A percentile compares a stretch with the other conserved stretches of the same genome.
phyloP scores from a whole-genome alignment of 106 monocot species.

The Platanthera zijinensis region DNA sequence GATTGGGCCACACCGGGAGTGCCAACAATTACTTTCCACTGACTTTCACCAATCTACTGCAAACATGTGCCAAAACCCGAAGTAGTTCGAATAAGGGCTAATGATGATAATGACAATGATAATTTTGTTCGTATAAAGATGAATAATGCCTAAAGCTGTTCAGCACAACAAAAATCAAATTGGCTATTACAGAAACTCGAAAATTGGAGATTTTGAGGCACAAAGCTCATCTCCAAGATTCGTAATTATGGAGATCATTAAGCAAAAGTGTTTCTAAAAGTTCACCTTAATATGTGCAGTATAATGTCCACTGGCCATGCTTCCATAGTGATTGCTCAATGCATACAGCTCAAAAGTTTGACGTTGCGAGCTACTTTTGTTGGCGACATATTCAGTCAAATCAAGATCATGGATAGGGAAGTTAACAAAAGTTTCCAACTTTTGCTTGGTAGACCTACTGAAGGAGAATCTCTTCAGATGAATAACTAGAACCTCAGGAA shows the following conservation, averaged over 20 bases:
- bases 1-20: no score
- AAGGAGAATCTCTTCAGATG: constrained; percentile 97
- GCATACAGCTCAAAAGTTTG: constrained; percentile 92
- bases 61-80: background rate
- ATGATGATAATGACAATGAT: background rate
- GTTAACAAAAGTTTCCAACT: constrained; percentile 92
- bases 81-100: background rate
- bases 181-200: background rate
- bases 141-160: background rate
- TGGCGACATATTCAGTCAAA: constrained; percentile 82
- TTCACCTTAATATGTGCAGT: constrained; percentile 93
- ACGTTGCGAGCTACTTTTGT: constrained; percentile 56
- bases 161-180: background rate
- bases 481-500: constrained; percentile 94
- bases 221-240: background rate
- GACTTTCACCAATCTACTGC: no score
- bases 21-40: no score
- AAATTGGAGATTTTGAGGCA: background rate
- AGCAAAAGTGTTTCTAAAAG: constrained; percentile 5
- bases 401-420: constrained; percentile 94
- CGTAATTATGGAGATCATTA: background rate
- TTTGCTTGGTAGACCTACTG: constrained; percentile 85
- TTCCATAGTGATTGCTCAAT: constrained; percentile 93
- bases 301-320: constrained; percentile 98
- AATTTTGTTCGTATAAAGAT: background rate